Conservation (phyloP, 108 stramenopile species). For the Schizochytrium sp. region DNA sequence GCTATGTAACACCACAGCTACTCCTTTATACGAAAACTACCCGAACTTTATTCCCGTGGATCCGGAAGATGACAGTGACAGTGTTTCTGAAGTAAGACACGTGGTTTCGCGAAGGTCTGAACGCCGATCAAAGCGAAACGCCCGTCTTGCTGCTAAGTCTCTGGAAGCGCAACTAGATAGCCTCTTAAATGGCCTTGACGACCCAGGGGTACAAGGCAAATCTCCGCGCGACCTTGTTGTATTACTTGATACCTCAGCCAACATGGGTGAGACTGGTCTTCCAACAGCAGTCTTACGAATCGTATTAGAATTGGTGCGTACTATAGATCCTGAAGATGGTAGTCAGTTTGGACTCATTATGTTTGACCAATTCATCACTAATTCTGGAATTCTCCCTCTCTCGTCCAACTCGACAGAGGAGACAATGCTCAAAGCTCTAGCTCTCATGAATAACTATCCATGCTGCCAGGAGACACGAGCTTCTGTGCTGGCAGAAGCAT, state of each 20-base stretch:
- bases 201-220: background rate
- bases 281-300: background rate
- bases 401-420: background rate
- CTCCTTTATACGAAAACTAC: background rate
- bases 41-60: background rate
- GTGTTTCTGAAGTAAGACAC: background rate
- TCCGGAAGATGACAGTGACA: background rate
- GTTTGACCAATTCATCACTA: background rate
- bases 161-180: background rate
- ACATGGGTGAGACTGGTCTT: background rate
- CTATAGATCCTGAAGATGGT: background rate
- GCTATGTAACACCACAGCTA: background rate
- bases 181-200: background rate
- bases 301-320: background rate
- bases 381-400: background rate
- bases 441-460: background rate
- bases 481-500: background rate
- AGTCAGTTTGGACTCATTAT: constrained; percentile 5
- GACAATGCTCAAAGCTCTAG: background rate
- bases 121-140: too few relatives aligned
- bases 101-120: background rate
- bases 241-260: background rate
- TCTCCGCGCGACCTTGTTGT: background rate
- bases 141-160: background rate
- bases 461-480: background rate